Percentiles rank a stretch among this genome's conserved stretches.
These are phyloP conservation scores for Umbilicus rupestris DNA, from an alignment of 164 flowering plant genomes.

Conservation along the genomic window DNA sequence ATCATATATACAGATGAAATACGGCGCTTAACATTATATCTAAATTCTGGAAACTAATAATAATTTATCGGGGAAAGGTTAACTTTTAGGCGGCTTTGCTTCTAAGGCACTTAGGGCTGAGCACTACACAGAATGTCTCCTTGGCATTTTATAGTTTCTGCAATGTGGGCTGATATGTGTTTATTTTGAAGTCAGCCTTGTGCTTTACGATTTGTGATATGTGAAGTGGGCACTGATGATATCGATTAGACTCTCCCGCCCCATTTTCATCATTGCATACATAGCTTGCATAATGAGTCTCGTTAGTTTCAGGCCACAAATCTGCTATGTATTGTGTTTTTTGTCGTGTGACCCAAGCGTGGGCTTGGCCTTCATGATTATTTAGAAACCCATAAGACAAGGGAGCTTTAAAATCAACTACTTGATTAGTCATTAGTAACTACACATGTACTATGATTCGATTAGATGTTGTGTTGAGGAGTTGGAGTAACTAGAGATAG, in stretches of 20 bases:
- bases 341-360: background rate
- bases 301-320: conserved; percentile 1
- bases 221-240: background rate
- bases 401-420: background rate
- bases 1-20: too few species aligned
- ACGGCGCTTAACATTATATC: too few species aligned
- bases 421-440: too few species aligned
- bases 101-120: background rate
- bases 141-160: background rate
- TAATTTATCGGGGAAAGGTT: background rate
- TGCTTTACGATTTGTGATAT: background rate
- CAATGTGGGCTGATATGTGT: background rate
- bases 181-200: background rate
- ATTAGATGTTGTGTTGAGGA: too few species aligned
- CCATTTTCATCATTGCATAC: background rate
- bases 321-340: background rate
- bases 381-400: background rate
- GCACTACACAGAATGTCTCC: background rate
- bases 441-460: too few species aligned
- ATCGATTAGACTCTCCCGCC: background rate
- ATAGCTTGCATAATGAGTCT: background rate
- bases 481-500: too few species aligned
- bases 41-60: too few species aligned
- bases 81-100: background rate
- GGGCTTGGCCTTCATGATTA: background rate